Evolutionary conservation across 805 yeast species (phyloP).

Genomic region (Blastobotrys muscicola): DNA sequence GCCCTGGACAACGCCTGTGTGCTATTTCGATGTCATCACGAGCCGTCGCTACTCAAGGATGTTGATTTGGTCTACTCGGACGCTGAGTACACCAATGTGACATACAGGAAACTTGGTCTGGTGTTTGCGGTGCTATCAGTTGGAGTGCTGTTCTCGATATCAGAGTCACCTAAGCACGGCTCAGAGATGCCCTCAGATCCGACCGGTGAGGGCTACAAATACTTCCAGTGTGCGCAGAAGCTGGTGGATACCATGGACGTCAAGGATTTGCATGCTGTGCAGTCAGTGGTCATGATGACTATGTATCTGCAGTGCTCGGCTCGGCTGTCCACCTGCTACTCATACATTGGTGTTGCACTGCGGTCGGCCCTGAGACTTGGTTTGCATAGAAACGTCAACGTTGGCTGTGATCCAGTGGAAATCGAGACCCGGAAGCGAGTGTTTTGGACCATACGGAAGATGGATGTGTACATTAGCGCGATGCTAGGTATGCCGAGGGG

Average conservation of each 20-base stretch:
- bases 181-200: background rate
- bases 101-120: background rate
- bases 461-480: background rate
- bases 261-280: background rate
- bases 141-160: background rate
- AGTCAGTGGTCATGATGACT: conserved; percentile 1
- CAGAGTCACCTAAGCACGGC: background rate
- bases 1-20: background rate
- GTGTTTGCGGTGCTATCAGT: background rate
- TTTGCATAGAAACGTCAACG: background rate
- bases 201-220: background rate
- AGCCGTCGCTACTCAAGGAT: background rate
- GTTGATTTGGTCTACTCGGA: background rate
- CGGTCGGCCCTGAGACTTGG: background rate
- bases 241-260: background rate
- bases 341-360: background rate
- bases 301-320: conserved; percentile 1
- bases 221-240: background rate
- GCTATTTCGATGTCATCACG: background rate
- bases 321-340: conserved; percentile 1
- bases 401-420: background rate
- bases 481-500: background rate
- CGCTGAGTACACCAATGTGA: background rate
- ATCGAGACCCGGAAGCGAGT: background rate
- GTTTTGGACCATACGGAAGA: background rate